Evolutionary conservation across 345 rosid species (phyloP).

Genomic region (Eucalyptus pauciflora): DNA sequence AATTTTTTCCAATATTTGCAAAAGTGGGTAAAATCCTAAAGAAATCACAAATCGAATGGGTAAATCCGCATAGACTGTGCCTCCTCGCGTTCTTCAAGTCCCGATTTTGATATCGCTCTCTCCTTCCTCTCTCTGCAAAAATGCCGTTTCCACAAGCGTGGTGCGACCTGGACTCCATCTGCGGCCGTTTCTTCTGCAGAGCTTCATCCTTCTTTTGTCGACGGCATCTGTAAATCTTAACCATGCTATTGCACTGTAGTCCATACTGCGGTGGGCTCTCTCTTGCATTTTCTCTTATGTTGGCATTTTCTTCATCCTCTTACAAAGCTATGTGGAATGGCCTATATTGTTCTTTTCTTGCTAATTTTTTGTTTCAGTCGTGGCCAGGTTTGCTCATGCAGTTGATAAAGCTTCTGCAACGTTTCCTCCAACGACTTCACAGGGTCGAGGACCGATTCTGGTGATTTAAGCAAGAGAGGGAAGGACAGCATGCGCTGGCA

Average conservation of each 20-base stretch:
- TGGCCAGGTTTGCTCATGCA: background rate
- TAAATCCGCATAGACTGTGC: background rate
- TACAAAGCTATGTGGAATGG: background rate
- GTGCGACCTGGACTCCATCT: background rate
- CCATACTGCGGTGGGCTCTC: background rate
- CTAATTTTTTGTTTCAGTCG: background rate
- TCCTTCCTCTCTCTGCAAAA: background rate
- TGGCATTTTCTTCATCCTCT: background rate
- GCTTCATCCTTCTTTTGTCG: background rate
- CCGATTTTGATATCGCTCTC: background rate
- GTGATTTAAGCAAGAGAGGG: background rate
- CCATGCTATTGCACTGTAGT: background rate
- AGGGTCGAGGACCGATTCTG: background rate
- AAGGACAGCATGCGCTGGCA: constrained; percentile 10
- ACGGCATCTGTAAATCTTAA: background rate
- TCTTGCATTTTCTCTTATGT: background rate
- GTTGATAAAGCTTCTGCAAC: background rate
- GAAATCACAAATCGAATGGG: background rate
- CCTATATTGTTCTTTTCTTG: background rate
- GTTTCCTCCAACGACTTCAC: background rate
- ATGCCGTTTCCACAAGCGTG: background rate
- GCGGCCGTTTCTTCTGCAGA: background rate
- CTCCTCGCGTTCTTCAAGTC: background rate
- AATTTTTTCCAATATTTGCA: background rate
- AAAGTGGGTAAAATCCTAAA: background rate